A percentile compares a stretch with the other conserved stretches of the same genome.
These are phyloP conservation scores for Hygrocybe coccinea DNA, from an alignment of 768 basidiomycete species.

Conservation along the genomic window DNA sequence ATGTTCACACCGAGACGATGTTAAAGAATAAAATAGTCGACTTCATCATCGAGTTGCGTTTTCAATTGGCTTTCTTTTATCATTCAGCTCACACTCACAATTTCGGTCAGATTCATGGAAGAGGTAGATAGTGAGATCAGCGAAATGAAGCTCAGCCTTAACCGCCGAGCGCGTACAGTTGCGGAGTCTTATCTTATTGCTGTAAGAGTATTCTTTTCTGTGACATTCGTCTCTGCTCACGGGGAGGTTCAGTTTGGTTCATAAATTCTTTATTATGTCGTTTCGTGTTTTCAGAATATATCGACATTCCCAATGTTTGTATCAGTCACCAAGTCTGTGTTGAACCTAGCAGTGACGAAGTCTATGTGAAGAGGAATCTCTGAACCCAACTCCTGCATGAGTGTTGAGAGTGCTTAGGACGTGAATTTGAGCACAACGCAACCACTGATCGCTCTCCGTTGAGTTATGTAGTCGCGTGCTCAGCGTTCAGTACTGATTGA, in stretches of 20 bases:
- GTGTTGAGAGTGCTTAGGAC: too few species aligned
- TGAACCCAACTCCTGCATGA: too few species aligned
- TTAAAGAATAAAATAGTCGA: constrained; percentile 99
- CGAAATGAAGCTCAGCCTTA: constrained; percentile 97
- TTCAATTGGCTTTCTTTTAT: constrained; percentile 5
- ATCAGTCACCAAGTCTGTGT: too few species aligned
- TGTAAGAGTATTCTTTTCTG: constrained; percentile 43
- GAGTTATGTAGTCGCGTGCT: too few species aligned
- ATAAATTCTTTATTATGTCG: too few species aligned
- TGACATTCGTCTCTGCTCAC: background rate
- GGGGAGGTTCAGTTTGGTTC: background rate
- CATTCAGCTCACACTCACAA: constrained; percentile 4
- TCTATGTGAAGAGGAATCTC: too few species aligned
- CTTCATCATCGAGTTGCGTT: constrained; percentile 91
- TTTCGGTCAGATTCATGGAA: constrained; percentile 78
- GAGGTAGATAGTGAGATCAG: constrained; percentile 99
- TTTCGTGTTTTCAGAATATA: too few species aligned
- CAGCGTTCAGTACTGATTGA: too few species aligned
- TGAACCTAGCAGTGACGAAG: too few species aligned
- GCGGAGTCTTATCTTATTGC: constrained; percentile 93
- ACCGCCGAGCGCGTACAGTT: constrained; percentile 93
- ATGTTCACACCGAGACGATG: constrained; percentile 96
- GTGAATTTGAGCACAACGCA: too few species aligned
- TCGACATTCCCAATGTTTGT: too few species aligned
- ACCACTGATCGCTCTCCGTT: too few species aligned